A percentile compares a stretch with the other conserved stretches of the same genome.
Conservation (phyloP, 225 moss, liverwort and hornwort species). For the Pleurozium schreberi region DNA sequence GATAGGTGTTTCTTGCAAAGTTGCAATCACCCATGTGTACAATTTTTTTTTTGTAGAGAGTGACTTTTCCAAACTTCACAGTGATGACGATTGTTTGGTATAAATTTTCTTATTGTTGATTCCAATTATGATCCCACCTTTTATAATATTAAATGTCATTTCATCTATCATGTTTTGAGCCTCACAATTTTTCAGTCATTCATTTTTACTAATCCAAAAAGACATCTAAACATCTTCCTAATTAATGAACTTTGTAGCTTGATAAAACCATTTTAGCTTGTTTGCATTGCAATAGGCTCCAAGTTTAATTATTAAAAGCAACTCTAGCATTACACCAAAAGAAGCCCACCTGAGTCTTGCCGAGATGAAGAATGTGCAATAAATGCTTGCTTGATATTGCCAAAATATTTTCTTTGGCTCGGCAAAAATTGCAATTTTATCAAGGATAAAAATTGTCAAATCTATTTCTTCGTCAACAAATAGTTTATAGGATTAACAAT, state of each 20-base stretch:
- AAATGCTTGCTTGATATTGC: background rate
- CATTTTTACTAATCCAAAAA: background rate
- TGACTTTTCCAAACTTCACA: fast-evolving
- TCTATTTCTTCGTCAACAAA: background rate
- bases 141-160: background rate
- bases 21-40: too few relatives aligned
- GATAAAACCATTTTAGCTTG: background rate
- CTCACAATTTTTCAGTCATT: background rate
- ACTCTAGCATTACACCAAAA: fast-evolving
- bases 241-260: background rate
- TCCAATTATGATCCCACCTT: background rate
- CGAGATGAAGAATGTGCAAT: background rate
- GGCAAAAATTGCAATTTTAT: background rate
- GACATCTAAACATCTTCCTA: too few relatives aligned
- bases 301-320: background rate
- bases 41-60: background rate
- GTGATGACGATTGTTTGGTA: background rate
- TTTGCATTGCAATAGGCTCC: background rate
- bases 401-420: background rate
- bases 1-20: too few relatives aligned
- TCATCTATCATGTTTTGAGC: background rate
- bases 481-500: background rate
- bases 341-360: fast-evolving
- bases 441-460: background rate
- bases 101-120: too few relatives aligned